Evolutionary conservation across 2,329 filamentous ascomycete species (phyloP).

Genomic region (Tolypocladium inflatum): DNA sequence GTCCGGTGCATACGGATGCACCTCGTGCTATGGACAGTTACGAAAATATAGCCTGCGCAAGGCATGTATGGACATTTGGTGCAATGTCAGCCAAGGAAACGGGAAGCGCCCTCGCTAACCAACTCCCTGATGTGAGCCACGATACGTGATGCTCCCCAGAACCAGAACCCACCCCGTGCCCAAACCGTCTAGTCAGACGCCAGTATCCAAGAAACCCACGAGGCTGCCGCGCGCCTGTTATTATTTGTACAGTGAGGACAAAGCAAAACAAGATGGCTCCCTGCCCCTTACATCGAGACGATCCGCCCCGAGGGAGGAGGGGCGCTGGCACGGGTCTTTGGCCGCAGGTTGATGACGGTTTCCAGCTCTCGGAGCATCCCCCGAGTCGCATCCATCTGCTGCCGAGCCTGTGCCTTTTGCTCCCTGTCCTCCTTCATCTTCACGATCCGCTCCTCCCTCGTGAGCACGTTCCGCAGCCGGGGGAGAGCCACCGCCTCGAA

Average conservation of each 20-base stretch:
- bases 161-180: not conserved
- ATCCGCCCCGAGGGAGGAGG: slow-evolving; percentile 23
- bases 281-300: slow-evolving; percentile 30
- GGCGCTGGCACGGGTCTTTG: slow-evolving; percentile 27
- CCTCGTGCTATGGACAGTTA: not conserved
- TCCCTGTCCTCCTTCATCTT: slow-evolving; percentile 84
- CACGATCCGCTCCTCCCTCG: slow-evolving; percentile 75
- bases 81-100: not conserved
- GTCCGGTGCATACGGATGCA: not conserved
- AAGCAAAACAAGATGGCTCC: slow-evolving; percentile 1
- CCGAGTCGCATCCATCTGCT: slow-evolving; percentile 70
- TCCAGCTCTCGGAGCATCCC: slow-evolving; percentile 91
- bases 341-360: slow-evolving; percentile 63
- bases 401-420: slow-evolving; percentile 59
- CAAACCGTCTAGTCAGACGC: not conserved
- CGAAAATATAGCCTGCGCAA: not conserved
- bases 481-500: slow-evolving; percentile 82
- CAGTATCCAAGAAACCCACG: slow-evolving; percentile 1
- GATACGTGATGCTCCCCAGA: not conserved
- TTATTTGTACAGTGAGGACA: not conserved
- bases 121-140: not conserved
- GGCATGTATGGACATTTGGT: not conserved
- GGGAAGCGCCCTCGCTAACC: not conserved
- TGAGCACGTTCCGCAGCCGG: slow-evolving; percentile 60
- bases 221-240: slow-evolving; percentile 3